Base-by-base conservation (phyloP, 768 basidiomycete genomes). In the Phlebiopsis flavidoalba region DNA sequence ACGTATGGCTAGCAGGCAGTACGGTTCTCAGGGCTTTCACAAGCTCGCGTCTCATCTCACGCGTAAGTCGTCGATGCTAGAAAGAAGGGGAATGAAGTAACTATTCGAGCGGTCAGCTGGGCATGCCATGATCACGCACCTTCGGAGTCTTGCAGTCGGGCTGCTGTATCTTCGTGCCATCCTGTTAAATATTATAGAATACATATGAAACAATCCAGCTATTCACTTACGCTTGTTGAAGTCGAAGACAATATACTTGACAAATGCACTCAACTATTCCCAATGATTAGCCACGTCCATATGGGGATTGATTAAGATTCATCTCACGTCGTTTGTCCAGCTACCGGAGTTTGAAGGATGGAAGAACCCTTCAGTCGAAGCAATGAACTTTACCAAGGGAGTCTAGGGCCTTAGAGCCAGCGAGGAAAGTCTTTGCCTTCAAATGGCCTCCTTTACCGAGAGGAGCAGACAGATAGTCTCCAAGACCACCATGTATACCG, bases 361-460 rank as follows among this genome's bases (percentile, higher is more conserved):
- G 75, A 95, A 96, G 75, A 93, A 94, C 59, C 86, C 87, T 72
- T 96, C 94, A 26, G 86, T 89, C 5, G 91, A 92, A 7, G 89
- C 90, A 65, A 96, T 85, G 62, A 96, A 75, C 71, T 87, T 87
- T 11, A 85, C 85, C n/a, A 96, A 75, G 8, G n/a, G 92, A 90
- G 70, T 95, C 93, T 59, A 96, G 75, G 3, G 93, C 91, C 71
- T 85, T 90, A 22, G 85, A 90, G 12, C 94, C 94, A 14, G 81
- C 94, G n/a, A 94, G 74, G 70, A 87, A 93, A 3, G 81, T 81
- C 67, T 76, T 83, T 37, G 68, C 65, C 67, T 73, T 81, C 45
- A 70, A 70, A 37, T 67, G 71, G 4, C 68, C 72, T 55, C 77
- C 78, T 63, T 80, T 82, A n/a, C 75, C 74, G 1, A 89, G 73